Percentiles rank a stretch among this genome's conserved stretches.
phyloP scores from a whole-genome alignment of 2,329 filamentous ascomycete genomes.

The Delphinella strobiligena region DNA sequence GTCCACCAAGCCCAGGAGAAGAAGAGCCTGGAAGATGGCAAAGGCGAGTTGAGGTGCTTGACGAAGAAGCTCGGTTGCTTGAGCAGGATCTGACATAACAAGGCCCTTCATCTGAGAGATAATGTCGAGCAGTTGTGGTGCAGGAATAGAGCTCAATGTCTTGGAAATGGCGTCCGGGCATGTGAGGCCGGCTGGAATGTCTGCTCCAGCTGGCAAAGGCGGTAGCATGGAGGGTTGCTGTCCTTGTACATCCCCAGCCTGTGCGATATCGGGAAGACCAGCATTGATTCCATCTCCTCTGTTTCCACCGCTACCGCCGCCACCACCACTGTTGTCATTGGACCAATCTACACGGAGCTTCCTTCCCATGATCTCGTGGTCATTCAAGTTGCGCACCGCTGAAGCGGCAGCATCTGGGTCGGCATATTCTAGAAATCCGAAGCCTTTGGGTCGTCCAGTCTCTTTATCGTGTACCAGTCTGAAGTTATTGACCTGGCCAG shows the following conservation, averaged over 20 bases:
- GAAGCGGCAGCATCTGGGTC: conserved; percentile 87
- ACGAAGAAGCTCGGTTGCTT: conserved; percentile 74
- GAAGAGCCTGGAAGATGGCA: conserved; percentile 85
- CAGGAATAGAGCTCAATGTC: conserved; percentile 75
- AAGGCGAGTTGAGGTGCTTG: conserved; percentile 89
- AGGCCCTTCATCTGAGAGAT: conserved; percentile 89
- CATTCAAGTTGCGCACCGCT: conserved; percentile 89
- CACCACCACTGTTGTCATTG: conserved; percentile 70
- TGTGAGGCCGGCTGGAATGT: conserved; percentile 69
- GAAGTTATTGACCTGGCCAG: conserved; percentile 83
- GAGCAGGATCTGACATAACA: conserved; percentile 66
- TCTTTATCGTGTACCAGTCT: conserved; percentile 91
- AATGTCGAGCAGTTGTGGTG: conserved; percentile 83
- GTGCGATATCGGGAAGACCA: not conserved
- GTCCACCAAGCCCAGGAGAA: conserved; percentile 87
- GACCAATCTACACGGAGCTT: conserved; percentile 93
- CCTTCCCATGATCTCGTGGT: conserved; percentile 87
- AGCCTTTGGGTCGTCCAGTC: conserved; percentile 87
- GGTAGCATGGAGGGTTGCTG: conserved; percentile 49
- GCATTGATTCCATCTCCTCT: conserved; percentile 12
- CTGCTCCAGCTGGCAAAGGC: conserved; percentile 71
- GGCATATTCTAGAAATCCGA: conserved; percentile 91
- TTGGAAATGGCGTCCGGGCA: conserved; percentile 86
- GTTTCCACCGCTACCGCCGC: conserved; percentile 13
- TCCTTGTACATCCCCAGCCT: conserved; percentile 27